phyloP scores from a whole-genome alignment of 75 land plant genomes.

The Picea sitchensis region DNA sequence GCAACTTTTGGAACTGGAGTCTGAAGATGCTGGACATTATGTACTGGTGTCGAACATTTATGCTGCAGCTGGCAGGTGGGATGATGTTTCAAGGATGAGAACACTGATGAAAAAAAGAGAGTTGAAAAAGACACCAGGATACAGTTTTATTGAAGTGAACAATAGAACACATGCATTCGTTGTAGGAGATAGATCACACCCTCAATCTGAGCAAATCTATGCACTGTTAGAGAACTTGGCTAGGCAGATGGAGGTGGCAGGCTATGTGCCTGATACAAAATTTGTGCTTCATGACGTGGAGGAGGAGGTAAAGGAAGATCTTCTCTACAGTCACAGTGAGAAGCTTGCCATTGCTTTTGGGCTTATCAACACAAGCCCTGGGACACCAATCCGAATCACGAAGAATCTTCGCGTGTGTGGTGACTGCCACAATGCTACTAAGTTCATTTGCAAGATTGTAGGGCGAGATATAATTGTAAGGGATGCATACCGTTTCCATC shows the following conservation, averaged over 20 bases:
- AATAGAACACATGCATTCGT: background rate
- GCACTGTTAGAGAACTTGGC: background rate
- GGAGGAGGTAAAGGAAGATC: background rate
- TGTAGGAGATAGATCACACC: constrained; percentile 17
- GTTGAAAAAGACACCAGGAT: background rate
- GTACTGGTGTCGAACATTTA: constrained; percentile 6
- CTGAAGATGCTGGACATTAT: constrained; percentile 8
- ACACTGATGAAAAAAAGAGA: background rate
- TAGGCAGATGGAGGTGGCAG: background rate
- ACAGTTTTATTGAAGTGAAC: constrained; percentile 5
- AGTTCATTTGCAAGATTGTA: constrained; percentile 1
- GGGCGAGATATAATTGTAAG: background rate
- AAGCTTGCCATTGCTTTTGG: constrained; percentile 7
- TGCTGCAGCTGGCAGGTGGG: background rate
- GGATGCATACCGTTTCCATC: background rate
- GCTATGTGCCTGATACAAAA: background rate
- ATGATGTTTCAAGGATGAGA: background rate
- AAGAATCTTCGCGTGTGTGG: constrained; percentile 2
- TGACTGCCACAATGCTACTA: constrained; percentile 4
- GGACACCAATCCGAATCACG: background rate
- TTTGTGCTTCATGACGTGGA: constrained; percentile 6
- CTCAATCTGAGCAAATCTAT: background rate
- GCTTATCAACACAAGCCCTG: background rate
- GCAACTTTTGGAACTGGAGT: constrained; percentile 13
- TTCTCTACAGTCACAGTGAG: background rate